These are phyloP conservation scores for Phalaenopsis equestris DNA, from an alignment of 106 monocot genomes.

Conservation along the genomic window DNA sequence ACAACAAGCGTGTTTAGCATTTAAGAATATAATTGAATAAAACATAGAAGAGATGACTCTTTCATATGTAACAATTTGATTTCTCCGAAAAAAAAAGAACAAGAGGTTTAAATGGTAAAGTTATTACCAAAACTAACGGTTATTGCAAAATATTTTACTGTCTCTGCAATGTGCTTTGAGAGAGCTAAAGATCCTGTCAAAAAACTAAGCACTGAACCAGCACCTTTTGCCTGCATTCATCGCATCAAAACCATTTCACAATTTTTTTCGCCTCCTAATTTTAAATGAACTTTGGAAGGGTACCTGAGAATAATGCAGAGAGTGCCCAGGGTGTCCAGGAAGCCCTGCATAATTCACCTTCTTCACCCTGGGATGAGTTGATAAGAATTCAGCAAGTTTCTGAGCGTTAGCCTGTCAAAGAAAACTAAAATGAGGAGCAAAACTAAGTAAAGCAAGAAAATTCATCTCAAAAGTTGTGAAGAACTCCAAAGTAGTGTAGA, in stretches of 20 bases:
- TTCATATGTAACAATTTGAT: not conserved
- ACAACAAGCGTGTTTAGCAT: not conserved
- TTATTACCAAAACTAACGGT: slow-evolving; percentile 93
- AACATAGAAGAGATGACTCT: not conserved
- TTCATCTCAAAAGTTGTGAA: slow-evolving; percentile 2
- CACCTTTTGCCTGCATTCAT: slow-evolving; percentile 79
- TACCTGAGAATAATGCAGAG: slow-evolving; percentile 94
- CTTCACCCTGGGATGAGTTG: slow-evolving; percentile 82
- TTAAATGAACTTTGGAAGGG: not conserved
- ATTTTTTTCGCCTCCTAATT: not conserved
- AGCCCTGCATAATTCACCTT: slow-evolving; percentile 95
- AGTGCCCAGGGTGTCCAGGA: slow-evolving; percentile 61
- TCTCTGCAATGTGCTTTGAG: slow-evolving; percentile 87
- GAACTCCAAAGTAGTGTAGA: not conserved
- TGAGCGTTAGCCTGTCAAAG: slow-evolving; percentile 76
- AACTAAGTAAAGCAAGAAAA: not conserved
- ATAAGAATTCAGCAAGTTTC: slow-evolving; percentile 87
- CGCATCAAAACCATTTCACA: not conserved
- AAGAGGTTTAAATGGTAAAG: not conserved
- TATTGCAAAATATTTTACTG: slow-evolving; percentile 72
- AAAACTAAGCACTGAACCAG: slow-evolving; percentile 94
- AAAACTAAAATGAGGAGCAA: slow-evolving; percentile 6
- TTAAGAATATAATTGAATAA: not conserved
- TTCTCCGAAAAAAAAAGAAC: not conserved
- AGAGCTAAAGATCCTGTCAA: slow-evolving; percentile 81